phyloP scores from a whole-genome alignment of 2,329 filamentous ascomycete genomes.

The Sclerotinia subarctica region DNA sequence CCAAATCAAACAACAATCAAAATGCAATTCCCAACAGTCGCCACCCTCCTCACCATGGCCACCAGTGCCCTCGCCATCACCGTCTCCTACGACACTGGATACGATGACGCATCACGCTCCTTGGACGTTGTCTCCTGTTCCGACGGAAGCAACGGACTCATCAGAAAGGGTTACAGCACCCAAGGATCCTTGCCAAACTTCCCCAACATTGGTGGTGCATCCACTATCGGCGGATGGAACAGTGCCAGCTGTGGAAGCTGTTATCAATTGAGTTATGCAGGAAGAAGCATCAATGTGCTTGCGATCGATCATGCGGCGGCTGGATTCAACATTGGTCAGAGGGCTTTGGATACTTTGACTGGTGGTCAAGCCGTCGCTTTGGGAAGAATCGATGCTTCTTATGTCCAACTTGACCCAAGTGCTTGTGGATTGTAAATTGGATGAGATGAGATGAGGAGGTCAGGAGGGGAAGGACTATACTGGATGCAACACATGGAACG shows the following conservation, averaged over 20 bases:
- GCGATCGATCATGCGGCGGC: slow-evolving; percentile 51
- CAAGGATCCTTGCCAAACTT: slow-evolving; percentile 51
- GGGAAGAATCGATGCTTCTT: slow-evolving; percentile 52
- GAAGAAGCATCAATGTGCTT: slow-evolving; percentile 51
- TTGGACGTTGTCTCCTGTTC: slow-evolving; percentile 62
- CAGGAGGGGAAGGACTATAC: too few relatives aligned
- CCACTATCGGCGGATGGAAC: slow-evolving; percentile 55
- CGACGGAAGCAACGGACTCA: slow-evolving; percentile 64
- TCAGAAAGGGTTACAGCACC: slow-evolving; percentile 51
- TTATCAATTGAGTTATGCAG: slow-evolving; percentile 53
- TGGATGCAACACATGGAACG: background rate
- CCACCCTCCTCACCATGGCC: slow-evolving; percentile 40
- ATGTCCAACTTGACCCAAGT: slow-evolving; percentile 44
- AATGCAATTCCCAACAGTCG: slow-evolving; percentile 46
- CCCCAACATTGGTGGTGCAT: slow-evolving; percentile 54
- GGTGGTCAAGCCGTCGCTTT: slow-evolving; percentile 48
- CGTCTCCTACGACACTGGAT: slow-evolving; percentile 71
- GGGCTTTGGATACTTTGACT: slow-evolving; percentile 55
- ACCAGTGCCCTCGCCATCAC: slow-evolving; percentile 41
- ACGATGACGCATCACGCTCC: slow-evolving; percentile 58
- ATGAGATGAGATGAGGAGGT: background rate
- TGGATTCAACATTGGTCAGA: slow-evolving; percentile 57
- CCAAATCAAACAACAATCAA: slow-evolving; percentile 29
- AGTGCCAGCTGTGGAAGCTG: slow-evolving; percentile 54
- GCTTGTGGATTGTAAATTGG: slow-evolving; percentile 43